Evolutionary conservation across 2,329 filamentous ascomycete genomes (phyloP), one percentile per base, ranked within the genome.

Genomic region (Claviceps sp.): DNA sequence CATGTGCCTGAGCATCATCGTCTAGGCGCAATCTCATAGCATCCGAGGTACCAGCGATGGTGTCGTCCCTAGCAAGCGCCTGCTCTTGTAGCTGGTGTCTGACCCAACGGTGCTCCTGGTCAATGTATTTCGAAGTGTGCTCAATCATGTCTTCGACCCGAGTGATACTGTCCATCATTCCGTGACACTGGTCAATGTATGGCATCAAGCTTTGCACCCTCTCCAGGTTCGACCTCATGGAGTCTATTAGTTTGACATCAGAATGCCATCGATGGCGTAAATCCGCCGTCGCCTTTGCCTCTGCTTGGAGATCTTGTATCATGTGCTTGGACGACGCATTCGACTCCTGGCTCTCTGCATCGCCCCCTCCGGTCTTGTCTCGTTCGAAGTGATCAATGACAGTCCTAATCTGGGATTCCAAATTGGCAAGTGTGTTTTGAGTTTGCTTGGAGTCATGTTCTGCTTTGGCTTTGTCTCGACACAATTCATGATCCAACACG

Each of bases 31-130:
- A n/a, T 45, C 44, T 44, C 9, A 36, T 22, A 5, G 43, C n/a
- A 16, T 43, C 29, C 26, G 52, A 29, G 2, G n/a, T n/a, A 34
- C 20, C 23, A 11, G 45, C 23, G 2, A 17, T 26, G 40, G 2
- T 17, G 16, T 40, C 20, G 13, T 40, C 23, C 20, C 49, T 47
- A 37, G 47, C 6, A 42, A 43, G 45, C 23, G 17, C 47, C 16
- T 45, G 46, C 36, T 20, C 45, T 17, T 53, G 39, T 5, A 66
- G 52, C 37, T 63, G 57, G 20, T 59, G 44, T 14, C 55, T 55
- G 38, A 66, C 55, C 66, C 66, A 68, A 5, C 47, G 43, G 20
- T 55, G 56, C 51, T 68, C 66, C 42, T 52, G 43, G 3, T 49
- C 52, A 14, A 68, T 52, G 53, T 64, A 66, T 16, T 46, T 46